phyloP scores from a whole-genome alignment of 306 rosid species.

The Canavalia ensiformis region DNA sequence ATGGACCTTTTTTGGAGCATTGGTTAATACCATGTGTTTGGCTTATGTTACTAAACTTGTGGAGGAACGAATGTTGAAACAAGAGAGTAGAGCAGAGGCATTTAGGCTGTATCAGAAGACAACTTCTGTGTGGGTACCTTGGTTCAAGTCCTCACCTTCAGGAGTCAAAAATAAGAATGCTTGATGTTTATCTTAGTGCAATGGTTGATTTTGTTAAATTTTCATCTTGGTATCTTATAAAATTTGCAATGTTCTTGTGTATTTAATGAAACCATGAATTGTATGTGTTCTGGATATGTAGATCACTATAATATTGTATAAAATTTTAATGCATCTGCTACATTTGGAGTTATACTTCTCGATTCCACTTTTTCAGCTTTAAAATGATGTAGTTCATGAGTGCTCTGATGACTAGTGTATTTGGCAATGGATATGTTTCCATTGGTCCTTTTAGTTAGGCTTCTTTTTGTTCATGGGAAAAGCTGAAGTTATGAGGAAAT shows the following conservation, averaged over 20 bases:
- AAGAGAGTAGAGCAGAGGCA: slow-evolving; percentile 75
- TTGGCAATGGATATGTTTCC: slow-evolving; percentile 3
- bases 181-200: slow-evolving; percentile 47
- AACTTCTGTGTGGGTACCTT: slow-evolving; percentile 90
- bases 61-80: slow-evolving; percentile 82
- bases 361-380: slow-evolving; percentile 16
- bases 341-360: slow-evolving; percentile 28
- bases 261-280: slow-evolving; percentile 48
- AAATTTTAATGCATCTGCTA: slow-evolving; percentile 38
- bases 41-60: slow-evolving; percentile 89
- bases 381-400: slow-evolving; percentile 3
- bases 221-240: slow-evolving; percentile 36
- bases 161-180: slow-evolving; percentile 70
- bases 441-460: slow-evolving; percentile 2
- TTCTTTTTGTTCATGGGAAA: slow-evolving; percentile 25
- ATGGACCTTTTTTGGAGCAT: slow-evolving; percentile 76
- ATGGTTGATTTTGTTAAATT: slow-evolving; percentile 45
- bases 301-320: slow-evolving; percentile 50
- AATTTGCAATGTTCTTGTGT: slow-evolving; percentile 40
- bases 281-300: slow-evolving; percentile 40
- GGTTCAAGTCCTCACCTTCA: slow-evolving; percentile 68
- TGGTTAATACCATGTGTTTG: slow-evolving; percentile 77
- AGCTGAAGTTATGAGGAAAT: background rate
- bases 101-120: slow-evolving; percentile 84
- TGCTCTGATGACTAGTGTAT: slow-evolving; percentile 19